Evolutionary conservation across 2,329 filamentous ascomycete genomes (phyloP), one percentile per base, ranked within the genome.

Genomic region (Achaetomium macrosporum): DNA sequence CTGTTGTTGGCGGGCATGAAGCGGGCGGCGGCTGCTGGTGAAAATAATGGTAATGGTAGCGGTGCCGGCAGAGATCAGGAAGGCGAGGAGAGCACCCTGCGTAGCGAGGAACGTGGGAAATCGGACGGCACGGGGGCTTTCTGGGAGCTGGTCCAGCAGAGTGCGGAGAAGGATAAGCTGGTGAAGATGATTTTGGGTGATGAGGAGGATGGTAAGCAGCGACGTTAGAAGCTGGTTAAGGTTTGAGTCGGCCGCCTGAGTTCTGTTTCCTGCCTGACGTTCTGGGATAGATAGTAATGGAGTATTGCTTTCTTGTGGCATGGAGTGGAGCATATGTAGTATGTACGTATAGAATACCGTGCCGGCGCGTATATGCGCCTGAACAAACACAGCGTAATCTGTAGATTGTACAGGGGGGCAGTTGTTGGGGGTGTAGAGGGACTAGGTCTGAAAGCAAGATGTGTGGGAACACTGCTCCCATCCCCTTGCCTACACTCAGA

Each of bases 1-100:
- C 57, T 79, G 63, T 62, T 78, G 61, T 60, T 62, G 56, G 66
- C 62, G 10, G 67, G 67, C 2, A 66, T 69, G 60, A 65, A 8
- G 17, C 54, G 54, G n/a, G 59, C 58, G 20, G 43, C 17, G 19
- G 56, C 25, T 4, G 25, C 25, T 25, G 25, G 4, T 25, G 25
- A 25, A 4, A 25, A 25, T 25, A 25, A 25, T 25, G 7, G 7
- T n/a, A 35, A 35, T 35, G 35, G 15, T n/a, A 13, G 35, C 15
- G 35, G 13, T 37, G 25, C 7, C 25, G 25, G 25, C 25, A 25
- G 47, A 15, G 49, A 36, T 0, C 15, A 42, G 17, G 57, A 45
- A 1, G 45, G 35, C 29, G 57, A 33, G 9, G 60, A 55, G 25
- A 43, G 43, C 11, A 54, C 52, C 2, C 33, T 50, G 29, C 48